These are phyloP conservation scores for Axilococcus clingmanii DNA, from an alignment of 139 green algal species.

Conservation along the genomic window DNA sequence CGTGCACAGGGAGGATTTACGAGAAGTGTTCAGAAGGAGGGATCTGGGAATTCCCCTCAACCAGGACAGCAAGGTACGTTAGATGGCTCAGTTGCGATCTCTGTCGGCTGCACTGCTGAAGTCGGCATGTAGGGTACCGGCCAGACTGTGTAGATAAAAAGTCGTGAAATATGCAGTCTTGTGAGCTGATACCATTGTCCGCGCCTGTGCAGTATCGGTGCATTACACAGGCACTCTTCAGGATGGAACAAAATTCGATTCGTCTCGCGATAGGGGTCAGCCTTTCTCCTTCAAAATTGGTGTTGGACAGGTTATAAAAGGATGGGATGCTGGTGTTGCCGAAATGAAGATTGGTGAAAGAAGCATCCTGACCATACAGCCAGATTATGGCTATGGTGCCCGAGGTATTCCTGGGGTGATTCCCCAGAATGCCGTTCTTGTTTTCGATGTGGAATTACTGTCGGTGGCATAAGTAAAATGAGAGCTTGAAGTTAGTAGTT, in stretches of 20 bases:
- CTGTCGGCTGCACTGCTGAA: too few species aligned
- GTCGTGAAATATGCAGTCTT: too few species aligned
- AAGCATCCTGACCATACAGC: slow-evolving; percentile 11
- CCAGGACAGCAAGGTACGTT: too few species aligned
- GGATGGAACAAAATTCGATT: slow-evolving; percentile 72
- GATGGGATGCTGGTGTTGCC: slow-evolving; percentile 28
- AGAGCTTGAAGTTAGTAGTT: too few species aligned
- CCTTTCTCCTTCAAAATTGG: slow-evolving; percentile 56
- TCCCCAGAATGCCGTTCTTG: slow-evolving; percentile 11
- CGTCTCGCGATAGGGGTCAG: slow-evolving; percentile 35
- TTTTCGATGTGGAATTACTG: slow-evolving; percentile 30
- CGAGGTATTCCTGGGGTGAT: slow-evolving; percentile 19
- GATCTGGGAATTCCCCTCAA: too few species aligned
- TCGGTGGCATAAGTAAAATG: slow-evolving; percentile 3
- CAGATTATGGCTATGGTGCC: slow-evolving; percentile 24
- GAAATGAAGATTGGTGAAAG: slow-evolving; percentile 11
- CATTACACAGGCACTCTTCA: slow-evolving; percentile 17
- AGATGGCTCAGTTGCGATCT: too few species aligned
- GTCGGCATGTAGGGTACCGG: too few species aligned
- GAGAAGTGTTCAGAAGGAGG: too few species aligned
- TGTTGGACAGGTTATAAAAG: slow-evolving; percentile 15
- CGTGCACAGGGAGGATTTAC: too few species aligned
- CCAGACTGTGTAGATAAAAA: too few species aligned
- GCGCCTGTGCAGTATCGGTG: neutral
- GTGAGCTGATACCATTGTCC: too few species aligned